Evolutionary conservation across 768 basidiomycete species (phyloP), one percentile per base, ranked within the genome.

Genomic region (Serendipita sp.): DNA sequence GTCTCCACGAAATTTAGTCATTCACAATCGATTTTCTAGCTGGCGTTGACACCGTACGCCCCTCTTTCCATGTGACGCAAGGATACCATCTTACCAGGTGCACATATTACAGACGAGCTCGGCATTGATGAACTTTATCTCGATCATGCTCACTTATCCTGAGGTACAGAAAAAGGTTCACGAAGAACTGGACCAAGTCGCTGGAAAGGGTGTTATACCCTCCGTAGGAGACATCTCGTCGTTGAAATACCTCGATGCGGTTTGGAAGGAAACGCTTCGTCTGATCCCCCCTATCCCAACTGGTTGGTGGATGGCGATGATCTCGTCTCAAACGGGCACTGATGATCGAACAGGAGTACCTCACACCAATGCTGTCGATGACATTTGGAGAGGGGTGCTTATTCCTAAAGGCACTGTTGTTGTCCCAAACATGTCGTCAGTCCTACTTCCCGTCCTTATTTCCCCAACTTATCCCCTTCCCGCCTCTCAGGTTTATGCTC

Each of bases 131-230:
- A 30, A 60, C 35, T 38, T 60, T 23, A 4, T 60, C 56, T 73
- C 46, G 74, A 73, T 32, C 68, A 69, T 70, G 68, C 65, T 69
- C 11, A 41, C 68, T 10, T 63, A 69, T 51, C 70, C 70, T 2
- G 66, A 70, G 2, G 65, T 58, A 3, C 48, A 64, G 58, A 60
- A 64, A 3, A 67, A 67, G 15, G 70, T 69, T 13, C 68, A 70
- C 56, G 18, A 34, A 1, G 71, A 72, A 65, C 35, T 72, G 5
- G 70, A 71, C 34, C 18, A 36, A 1, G 68, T 70, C 13, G 66
- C 70, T 0, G 71, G 71, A 2, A 58, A 58, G 13, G 69, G 65
- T 8, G 32, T 66, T 2, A 36, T 70, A 1, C 70, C 70, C 2
- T 63, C 44, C 2, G 68, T 70, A 2, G 35, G 16, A 8, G 56